Evolutionary conservation across 345 rosid species (phyloP).

Genomic region (Camelina laxa): DNA sequence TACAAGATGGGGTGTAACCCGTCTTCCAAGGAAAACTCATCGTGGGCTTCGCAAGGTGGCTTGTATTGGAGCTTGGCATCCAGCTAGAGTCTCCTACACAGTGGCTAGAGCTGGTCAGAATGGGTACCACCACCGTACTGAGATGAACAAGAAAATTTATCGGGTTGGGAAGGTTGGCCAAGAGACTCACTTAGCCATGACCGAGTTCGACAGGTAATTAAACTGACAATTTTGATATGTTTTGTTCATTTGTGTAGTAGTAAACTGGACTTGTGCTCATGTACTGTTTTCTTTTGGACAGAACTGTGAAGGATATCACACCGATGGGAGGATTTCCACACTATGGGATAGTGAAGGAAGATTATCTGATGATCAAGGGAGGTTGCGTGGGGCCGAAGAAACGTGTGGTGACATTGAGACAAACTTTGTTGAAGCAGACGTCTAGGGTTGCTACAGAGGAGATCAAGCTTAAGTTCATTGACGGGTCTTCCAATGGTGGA

Average conservation of each 20-base stretch:
- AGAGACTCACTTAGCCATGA: conserved; percentile 75
- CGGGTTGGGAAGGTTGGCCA: conserved; percentile 77
- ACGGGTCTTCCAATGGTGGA: conserved; percentile 68
- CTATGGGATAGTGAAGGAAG: conserved; percentile 83
- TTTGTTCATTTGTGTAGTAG: background rate
- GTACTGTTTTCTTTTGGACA: background rate
- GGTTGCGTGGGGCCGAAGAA: conserved; percentile 89
- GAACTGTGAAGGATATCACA: conserved; percentile 86
- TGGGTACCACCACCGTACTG: conserved; percentile 91
- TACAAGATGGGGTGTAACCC: conserved; percentile 95
- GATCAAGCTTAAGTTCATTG: conserved; percentile 79
- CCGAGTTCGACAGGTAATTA: conserved; percentile 78
- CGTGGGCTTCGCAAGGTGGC: conserved; percentile 97
- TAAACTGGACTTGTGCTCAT: conserved; percentile 30
- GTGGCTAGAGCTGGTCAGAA: conserved; percentile 98
- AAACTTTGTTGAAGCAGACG: conserved; percentile 71
- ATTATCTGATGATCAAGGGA: conserved; percentile 86
- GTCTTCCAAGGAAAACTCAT: conserved; percentile 93
- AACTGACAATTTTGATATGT: background rate
- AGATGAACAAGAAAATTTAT: conserved; percentile 92
- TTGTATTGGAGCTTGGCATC: conserved; percentile 99
- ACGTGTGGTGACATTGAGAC: conserved; percentile 89
- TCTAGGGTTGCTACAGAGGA: conserved; percentile 76
- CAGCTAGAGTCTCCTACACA: conserved; percentile 93
- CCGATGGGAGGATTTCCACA: conserved; percentile 96